Evolutionary conservation across 2,329 filamentous ascomycete species (phyloP).

Genomic region (Colletotrichum cereale): DNA sequence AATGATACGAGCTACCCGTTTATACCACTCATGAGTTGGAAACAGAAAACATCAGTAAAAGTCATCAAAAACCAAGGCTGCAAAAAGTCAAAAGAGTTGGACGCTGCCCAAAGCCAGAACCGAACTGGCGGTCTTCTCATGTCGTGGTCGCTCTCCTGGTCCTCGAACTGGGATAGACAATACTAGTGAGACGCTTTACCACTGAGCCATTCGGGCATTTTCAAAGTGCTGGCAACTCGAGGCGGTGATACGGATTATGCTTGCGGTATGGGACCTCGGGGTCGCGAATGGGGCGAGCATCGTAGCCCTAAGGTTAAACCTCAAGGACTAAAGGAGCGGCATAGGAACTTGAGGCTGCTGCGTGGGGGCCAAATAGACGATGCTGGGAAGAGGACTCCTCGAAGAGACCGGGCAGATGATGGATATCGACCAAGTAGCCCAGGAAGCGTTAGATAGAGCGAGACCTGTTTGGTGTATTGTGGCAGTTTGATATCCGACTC

Average conservation of each 20-base stretch:
- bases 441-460: background rate
- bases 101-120: conserved; percentile 38
- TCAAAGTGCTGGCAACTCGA: background rate
- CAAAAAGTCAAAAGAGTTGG: background rate
- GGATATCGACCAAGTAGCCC: too few relatives aligned
- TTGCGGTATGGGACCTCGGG: background rate
- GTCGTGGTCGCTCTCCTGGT: background rate
- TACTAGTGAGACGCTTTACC: conserved; percentile 42
- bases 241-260: background rate
- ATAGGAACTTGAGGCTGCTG: background rate
- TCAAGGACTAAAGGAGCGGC: background rate
- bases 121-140: conserved; percentile 40
- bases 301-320: background rate
- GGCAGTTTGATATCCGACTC: background rate
- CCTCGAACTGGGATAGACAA: background rate
- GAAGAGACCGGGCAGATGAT: background rate
- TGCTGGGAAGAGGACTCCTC: background rate
- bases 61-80: background rate
- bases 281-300: conserved; percentile 6
- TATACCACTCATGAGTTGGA: too few relatives aligned
- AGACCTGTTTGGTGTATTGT: background rate
- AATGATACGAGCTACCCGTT: background rate
- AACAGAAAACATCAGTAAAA: background rate
- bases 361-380: background rate
- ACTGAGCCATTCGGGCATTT: conserved; percentile 39